These are phyloP conservation scores for Uronychia binucleata DNA, from an alignment of 73 alveolate genomes.

Conservation along the genomic window DNA sequence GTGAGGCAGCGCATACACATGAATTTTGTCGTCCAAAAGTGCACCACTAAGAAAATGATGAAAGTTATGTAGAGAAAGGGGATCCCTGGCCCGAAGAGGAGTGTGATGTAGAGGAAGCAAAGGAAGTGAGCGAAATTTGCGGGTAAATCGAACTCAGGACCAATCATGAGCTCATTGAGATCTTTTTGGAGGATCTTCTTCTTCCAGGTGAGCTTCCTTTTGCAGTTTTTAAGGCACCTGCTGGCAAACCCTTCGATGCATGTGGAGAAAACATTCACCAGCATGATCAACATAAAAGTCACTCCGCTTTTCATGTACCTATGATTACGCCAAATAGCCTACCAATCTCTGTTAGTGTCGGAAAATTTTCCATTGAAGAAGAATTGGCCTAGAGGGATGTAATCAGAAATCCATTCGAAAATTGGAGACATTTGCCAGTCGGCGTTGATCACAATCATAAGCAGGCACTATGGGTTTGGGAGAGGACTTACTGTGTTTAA, in stretches of 20 bases:
- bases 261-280: not conserved
- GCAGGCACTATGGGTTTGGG: too few relatives aligned
- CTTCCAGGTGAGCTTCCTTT: not conserved
- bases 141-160: slow-evolving; percentile 3
- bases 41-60: not conserved
- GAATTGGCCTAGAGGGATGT: too few relatives aligned
- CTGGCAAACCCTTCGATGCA: not conserved
- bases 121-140: not conserved
- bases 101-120: not conserved
- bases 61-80: not conserved
- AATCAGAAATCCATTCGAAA: too few relatives aligned
- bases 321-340: too few relatives aligned
- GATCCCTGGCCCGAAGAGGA: slow-evolving; percentile 3
- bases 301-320: slow-evolving; percentile 4
- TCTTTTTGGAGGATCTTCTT: slow-evolving; percentile 2
- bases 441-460: too few relatives aligned
- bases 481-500: not conserved
- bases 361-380: too few relatives aligned
- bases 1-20: not conserved
- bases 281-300: not conserved
- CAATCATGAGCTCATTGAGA: slow-evolving; percentile 8
- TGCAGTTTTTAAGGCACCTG: not conserved
- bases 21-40: not conserved
- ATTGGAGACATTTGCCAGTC: too few relatives aligned
- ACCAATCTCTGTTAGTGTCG: too few relatives aligned